These are phyloP conservation scores for Tetratostichococcus sp. DNA, from an alignment of 139 green algal genomes.

Conservation along the genomic window DNA sequence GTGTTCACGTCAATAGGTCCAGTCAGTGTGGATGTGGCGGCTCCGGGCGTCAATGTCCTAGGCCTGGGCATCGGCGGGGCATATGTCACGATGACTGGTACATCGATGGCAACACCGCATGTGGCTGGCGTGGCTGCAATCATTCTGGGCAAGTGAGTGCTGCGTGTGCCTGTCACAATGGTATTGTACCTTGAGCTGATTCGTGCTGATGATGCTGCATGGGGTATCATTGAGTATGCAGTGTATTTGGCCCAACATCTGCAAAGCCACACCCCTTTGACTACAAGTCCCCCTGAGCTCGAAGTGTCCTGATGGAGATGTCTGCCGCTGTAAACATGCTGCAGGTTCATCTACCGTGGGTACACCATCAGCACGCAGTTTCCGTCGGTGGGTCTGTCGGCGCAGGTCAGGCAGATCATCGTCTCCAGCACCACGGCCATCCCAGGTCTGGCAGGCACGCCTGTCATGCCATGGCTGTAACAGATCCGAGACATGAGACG, in stretches of 20 bases:
- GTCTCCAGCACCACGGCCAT: neutral
- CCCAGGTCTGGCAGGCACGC: neutral
- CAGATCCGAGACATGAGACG: no score
- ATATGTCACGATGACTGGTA: slow-evolving; percentile 2
- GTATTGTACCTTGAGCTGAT: no score
- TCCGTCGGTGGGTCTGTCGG: neutral
- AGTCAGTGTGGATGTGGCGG: slow-evolving; percentile 6
- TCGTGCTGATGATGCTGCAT: no score
- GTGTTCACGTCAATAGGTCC: neutral
- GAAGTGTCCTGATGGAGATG: no score
- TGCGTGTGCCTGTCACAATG: neutral
- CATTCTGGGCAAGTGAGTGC: slow-evolving; percentile 13
- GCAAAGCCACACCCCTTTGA: no score
- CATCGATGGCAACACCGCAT: slow-evolving; percentile 32
- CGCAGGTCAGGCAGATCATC: slow-evolving; percentile 8
- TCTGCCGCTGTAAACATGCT: no score
- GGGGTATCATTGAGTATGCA: no score
- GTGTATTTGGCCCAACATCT: no score
- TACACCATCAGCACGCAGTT: neutral
- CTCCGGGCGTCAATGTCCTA: slow-evolving; percentile 6
- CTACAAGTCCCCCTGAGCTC: no score
- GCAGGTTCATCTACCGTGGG: slow-evolving; percentile 5
- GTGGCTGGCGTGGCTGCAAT: slow-evolving; percentile 22
- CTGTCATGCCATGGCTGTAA: no score
- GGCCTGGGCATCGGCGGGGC: neutral